These are phyloP conservation scores for Sechiopsis laciniata DNA, from an alignment of 306 rosid species.

Conservation along the genomic window DNA sequence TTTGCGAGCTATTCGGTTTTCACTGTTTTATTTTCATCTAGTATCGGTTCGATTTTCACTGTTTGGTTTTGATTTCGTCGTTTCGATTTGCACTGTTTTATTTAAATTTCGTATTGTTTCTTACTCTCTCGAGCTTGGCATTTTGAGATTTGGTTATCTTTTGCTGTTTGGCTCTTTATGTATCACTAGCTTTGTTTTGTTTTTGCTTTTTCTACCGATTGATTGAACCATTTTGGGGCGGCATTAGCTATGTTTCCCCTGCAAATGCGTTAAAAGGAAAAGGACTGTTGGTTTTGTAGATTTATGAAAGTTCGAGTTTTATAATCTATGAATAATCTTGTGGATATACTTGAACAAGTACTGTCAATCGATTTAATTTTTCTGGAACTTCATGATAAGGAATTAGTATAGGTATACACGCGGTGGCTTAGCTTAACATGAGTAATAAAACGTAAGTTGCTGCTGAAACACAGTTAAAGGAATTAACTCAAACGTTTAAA, in stretches of 20 bases:
- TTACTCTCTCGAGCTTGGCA: background rate
- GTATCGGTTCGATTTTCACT: background rate
- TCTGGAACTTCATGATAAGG: too few relatives aligned
- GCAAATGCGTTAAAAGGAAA: background rate
- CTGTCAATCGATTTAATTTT: too few relatives aligned
- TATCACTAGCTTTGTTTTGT: background rate
- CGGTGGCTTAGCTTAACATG: too few relatives aligned
- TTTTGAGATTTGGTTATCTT: background rate
- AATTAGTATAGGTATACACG: too few relatives aligned
- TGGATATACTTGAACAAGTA: background rate
- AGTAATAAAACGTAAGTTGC: too few relatives aligned
- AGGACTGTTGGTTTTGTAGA: background rate
- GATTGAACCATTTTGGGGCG: background rate
- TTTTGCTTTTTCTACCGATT: background rate
- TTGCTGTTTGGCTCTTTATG: background rate
- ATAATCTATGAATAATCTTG: background rate
- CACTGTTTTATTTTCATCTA: background rate
- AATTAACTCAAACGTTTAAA: too few relatives aligned
- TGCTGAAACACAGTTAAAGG: too few relatives aligned
- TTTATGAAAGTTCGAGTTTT: background rate
- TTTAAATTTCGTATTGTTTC: background rate
- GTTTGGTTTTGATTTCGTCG: too few relatives aligned
- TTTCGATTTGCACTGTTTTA: background rate
- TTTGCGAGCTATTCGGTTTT: background rate
- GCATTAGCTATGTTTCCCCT: conserved; percentile 2